phyloP scores from a whole-genome alignment of 305 asterid species.

The Solanum hybrid region DNA sequence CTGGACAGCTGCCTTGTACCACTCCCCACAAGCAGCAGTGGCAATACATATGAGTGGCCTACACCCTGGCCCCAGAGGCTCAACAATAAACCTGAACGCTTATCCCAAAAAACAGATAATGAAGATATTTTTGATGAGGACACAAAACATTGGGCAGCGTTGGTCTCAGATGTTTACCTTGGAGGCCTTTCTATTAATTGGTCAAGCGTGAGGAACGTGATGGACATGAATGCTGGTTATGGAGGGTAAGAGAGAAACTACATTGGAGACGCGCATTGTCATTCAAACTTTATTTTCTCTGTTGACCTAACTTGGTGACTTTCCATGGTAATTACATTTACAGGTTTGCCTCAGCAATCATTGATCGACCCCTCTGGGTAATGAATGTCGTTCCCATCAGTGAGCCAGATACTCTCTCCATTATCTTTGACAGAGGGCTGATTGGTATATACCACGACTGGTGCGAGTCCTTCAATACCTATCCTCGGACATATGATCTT shows the following conservation, averaged over 20 bases:
- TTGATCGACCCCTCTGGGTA: constrained; percentile 63
- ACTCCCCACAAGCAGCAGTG: constrained; percentile 18
- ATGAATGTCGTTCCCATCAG: constrained; percentile 76
- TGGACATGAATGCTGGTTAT: constrained; percentile 90
- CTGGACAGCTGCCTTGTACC: constrained; percentile 69
- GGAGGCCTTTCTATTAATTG: constrained; percentile 60
- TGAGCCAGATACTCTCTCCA: constrained; percentile 57
- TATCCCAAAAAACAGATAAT: constrained; percentile 34
- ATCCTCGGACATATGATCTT: constrained; percentile 89
- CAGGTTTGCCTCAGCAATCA: constrained; percentile 83
- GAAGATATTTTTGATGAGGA: constrained; percentile 54
- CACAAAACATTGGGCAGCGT: constrained; percentile 74
- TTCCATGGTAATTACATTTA: constrained; percentile 1
- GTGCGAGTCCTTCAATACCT: constrained; percentile 88
- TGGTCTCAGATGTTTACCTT: constrained; percentile 68
- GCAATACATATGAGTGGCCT: constrained; percentile 41
- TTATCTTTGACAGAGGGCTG: constrained; percentile 80
- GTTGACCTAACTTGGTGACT: neutral
- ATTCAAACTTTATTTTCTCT: neutral
- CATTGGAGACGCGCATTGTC: neutral
- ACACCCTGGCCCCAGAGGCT: constrained; percentile 85
- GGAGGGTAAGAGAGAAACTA: constrained; percentile 64
- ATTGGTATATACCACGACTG: constrained; percentile 87
- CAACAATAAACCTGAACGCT: constrained; percentile 40
- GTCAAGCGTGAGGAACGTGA: constrained; percentile 67